A percentile compares a stretch with the other conserved stretches of the same genome.
These are phyloP conservation scores for Yarrowia sp. DNA, from an alignment of 805 yeast genomes.

Conservation along the genomic window DNA sequence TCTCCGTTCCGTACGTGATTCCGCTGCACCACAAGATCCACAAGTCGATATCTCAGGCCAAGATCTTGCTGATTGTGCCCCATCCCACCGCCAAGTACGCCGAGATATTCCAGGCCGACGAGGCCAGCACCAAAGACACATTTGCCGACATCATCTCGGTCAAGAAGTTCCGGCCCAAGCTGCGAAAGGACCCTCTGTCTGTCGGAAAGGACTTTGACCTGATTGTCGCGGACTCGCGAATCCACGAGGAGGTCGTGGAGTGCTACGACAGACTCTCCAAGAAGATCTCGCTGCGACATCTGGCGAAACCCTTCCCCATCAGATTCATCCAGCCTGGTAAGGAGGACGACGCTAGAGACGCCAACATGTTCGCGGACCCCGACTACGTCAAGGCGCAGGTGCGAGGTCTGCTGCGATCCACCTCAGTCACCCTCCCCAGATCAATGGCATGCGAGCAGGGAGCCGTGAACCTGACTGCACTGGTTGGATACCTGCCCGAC, in stretches of 20 bases:
- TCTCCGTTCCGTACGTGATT: conserved; percentile 30
- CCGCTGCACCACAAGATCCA: conserved; percentile 31
- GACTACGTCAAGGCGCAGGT: conserved; percentile 63
- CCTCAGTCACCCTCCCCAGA: conserved; percentile 63
- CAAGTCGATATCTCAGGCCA: conserved; percentile 28
- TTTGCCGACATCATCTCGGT: conserved; percentile 62
- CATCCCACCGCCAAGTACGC: conserved; percentile 66
- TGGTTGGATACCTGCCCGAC: conserved; percentile 44
- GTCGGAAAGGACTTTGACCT: conserved; percentile 49
- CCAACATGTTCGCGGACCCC: conserved; percentile 51
- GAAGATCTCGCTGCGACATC: conserved; percentile 7
- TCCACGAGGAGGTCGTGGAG: conserved; percentile 45
- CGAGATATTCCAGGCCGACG: conserved; percentile 46
- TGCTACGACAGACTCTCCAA: conserved; percentile 12
- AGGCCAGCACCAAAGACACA: conserved; percentile 56
- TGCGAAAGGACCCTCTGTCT: conserved; percentile 51
- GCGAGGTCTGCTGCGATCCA: conserved; percentile 59
- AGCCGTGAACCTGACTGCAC: conserved; percentile 41
- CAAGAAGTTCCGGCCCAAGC: conserved; percentile 51
- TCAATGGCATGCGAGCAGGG: conserved; percentile 58
- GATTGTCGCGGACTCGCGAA: conserved; percentile 66
- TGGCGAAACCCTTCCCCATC: conserved; percentile 8
- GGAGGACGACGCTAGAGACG: conserved; percentile 35
- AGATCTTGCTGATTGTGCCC: conserved; percentile 54
- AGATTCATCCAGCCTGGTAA: conserved; percentile 28